These are phyloP conservation scores for Nakaseomyces nivariensis DNA, from an alignment of 1,139 yeast genomes.

Conservation along the genomic window DNA sequence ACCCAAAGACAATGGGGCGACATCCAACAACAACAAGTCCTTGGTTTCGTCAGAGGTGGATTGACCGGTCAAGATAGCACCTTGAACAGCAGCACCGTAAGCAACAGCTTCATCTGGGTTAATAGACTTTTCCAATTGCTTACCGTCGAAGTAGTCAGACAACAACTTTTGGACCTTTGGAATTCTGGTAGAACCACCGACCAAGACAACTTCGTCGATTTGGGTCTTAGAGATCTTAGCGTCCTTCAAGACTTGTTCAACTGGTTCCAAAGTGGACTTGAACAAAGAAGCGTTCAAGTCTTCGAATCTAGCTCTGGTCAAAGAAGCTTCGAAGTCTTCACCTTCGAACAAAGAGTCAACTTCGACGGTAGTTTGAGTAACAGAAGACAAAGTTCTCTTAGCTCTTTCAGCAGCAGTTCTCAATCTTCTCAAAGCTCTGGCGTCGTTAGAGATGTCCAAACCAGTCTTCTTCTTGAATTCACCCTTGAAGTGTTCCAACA, in stretches of 20 bases:
- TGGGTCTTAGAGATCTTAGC: conserved; percentile 82
- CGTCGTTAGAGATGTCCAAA: conserved; percentile 80
- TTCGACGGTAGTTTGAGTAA: conserved; percentile 93
- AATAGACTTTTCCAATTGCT: conserved; percentile 90
- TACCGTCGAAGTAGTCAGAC: conserved; percentile 97
- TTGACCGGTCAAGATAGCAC: conserved; percentile 98
- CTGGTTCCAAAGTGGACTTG: conserved; percentile 95
- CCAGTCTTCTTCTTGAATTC: conserved; percentile 97
- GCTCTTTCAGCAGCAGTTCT: conserved; percentile 99
- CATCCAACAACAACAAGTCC: conserved; percentile 95
- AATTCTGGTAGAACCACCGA: conserved; percentile 99
- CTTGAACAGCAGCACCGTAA: conserved; percentile 97
- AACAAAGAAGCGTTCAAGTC: conserved; percentile 91
- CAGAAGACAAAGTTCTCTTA: conserved; percentile 95
- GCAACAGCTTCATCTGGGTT: conserved; percentile 99
- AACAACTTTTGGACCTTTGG: conserved; percentile 97
- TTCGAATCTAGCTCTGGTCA: conserved; percentile 99
- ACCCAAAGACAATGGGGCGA: conserved; percentile 97
- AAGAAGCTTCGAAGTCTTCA: conserved; percentile 90
- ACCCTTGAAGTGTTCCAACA: conserved; percentile 85
- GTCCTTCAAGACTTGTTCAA: conserved; percentile 95
- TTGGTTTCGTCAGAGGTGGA: conserved; percentile 95
- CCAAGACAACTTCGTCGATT: conserved; percentile 93
- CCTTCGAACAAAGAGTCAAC: conserved; percentile 95
- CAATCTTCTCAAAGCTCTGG: conserved; percentile 96